A percentile compares a stretch with the other conserved stretches of the same genome.
Evolutionary conservation across 2,329 filamentous ascomycete species (phyloP).

Genomic region (Metarhizium sp.): DNA sequence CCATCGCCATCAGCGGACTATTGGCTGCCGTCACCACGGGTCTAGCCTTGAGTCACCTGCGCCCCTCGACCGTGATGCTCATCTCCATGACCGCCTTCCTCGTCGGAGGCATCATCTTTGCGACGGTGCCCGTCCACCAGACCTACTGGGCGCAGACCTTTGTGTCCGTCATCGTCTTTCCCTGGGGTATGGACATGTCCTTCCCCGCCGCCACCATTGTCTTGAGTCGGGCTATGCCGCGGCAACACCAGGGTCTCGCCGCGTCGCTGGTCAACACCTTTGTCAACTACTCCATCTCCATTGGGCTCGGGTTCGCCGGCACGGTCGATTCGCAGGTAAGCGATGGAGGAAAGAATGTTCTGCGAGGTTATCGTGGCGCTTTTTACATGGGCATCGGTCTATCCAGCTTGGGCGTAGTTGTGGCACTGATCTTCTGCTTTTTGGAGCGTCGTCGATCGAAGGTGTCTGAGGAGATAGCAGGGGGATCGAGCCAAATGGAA

Average conservation of each 20-base stretch:
- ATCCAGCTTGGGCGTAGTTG: conserved; percentile 23
- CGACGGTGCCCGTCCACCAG: conserved; percentile 37
- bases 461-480: too few species aligned
- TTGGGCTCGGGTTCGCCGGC: conserved; percentile 53
- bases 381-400: conserved; percentile 31
- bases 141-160: conserved; percentile 55
- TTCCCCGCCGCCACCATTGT: conserved; percentile 50
- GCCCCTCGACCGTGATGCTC: conserved; percentile 26
- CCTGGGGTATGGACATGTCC: conserved; percentile 53
- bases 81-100: conserved; percentile 30
- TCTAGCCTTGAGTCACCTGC: conserved; percentile 16
- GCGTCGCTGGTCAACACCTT: conserved; percentile 46
- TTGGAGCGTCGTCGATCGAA: neutral
- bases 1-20: neutral
- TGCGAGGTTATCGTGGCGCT: conserved; percentile 27
- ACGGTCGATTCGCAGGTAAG: conserved; percentile 39
- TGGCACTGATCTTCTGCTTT: conserved; percentile 10
- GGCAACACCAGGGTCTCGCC: conserved; percentile 29
- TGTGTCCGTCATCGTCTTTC: conserved; percentile 29
- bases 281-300: conserved; percentile 54
- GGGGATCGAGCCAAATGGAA: too few species aligned
- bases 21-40: neutral
- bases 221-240: conserved; percentile 38
- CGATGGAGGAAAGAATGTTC: conserved; percentile 14
- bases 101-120: conserved; percentile 27